These are phyloP conservation scores for Otatea glauca DNA, from an alignment of 176 grass and related monocot species.

Conservation along the genomic window DNA sequence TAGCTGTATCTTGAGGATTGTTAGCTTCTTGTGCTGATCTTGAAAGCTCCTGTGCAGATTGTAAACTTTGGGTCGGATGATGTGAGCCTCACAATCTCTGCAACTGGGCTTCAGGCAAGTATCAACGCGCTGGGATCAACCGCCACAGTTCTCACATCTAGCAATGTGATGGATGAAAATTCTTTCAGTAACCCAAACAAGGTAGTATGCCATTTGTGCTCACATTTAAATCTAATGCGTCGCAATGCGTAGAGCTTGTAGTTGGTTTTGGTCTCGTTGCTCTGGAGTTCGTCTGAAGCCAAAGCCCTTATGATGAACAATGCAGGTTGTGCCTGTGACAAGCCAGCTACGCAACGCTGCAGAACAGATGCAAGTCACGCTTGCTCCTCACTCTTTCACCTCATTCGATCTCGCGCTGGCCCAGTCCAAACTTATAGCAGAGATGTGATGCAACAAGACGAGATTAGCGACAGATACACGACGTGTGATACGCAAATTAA, in stretches of 20 bases:
- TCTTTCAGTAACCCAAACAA: slow-evolving; percentile 75
- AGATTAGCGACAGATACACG: not conserved
- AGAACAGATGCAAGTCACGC: slow-evolving; percentile 55
- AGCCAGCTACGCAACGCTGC: slow-evolving; percentile 49
- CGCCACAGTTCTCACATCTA: slow-evolving; percentile 69
- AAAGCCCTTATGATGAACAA: slow-evolving; percentile 2
- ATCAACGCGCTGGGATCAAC: slow-evolving; percentile 49
- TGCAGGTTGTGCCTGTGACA: slow-evolving; percentile 65
- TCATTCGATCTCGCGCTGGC: slow-evolving; percentile 69
- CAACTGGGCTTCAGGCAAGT: slow-evolving; percentile 55
- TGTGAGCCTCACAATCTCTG: slow-evolving; percentile 54
- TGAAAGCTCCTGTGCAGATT: slow-evolving; percentile 53
- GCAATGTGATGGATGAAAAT: slow-evolving; percentile 82
- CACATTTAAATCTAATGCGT: not conserved
- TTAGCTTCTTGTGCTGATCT: slow-evolving; percentile 11
- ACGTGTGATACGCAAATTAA: not conserved
- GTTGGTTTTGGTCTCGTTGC: not conserved
- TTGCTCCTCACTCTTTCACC: slow-evolving; percentile 61
- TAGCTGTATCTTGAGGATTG: not conserved
- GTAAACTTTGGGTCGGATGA: slow-evolving; percentile 68
- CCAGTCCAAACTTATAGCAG: slow-evolving; percentile 32
- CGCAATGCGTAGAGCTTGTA: not conserved
- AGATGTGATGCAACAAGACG: slow-evolving; percentile 49
- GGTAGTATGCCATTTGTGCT: slow-evolving; percentile 42
- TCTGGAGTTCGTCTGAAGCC: slow-evolving; percentile 15